A percentile compares a stretch with the other conserved stretches of the same genome.
phyloP scores from a whole-genome alignment of 2,329 filamentous ascomycete species.

The Aspergillus texensis region DNA sequence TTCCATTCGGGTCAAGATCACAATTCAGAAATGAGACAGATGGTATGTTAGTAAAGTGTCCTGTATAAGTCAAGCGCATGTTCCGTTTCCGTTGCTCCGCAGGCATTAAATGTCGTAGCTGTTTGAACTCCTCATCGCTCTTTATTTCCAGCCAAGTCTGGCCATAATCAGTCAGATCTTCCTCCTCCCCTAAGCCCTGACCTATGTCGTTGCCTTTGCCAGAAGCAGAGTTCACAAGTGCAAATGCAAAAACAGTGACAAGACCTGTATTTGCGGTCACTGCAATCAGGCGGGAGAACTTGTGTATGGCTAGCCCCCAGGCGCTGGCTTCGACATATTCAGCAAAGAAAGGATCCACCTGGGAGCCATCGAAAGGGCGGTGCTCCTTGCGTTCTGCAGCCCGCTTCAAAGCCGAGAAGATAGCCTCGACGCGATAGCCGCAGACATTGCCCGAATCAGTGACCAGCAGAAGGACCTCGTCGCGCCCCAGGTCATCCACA shows the following conservation, averaged over 20 bases:
- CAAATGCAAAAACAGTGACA: conserved; percentile 63
- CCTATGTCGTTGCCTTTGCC: conserved; percentile 18
- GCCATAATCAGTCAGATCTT: conserved; percentile 23
- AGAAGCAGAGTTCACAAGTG: conserved; percentile 47
- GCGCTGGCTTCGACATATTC: conserved; percentile 77
- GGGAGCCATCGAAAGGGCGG: conserved; percentile 34
- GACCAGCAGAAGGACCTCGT: conserved; percentile 69
- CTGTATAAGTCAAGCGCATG: conserved; percentile 44
- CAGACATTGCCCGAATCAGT: conserved; percentile 77
- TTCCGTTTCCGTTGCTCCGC: conserved; percentile 43
- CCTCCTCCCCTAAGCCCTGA: conserved; percentile 18
- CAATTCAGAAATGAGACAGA: conserved; percentile 62
- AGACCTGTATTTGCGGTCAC: conserved; percentile 73
- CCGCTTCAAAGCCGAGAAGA: conserved; percentile 49
- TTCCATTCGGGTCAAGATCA: conserved; percentile 56
- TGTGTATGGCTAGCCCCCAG: conserved; percentile 87
- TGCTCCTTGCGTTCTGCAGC: conserved; percentile 19
- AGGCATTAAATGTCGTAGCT: conserved; percentile 33
- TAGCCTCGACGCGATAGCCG: conserved; percentile 65
- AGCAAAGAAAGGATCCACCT: conserved; percentile 64
- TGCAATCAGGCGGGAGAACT: conserved; percentile 79
- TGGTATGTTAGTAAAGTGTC: conserved; percentile 58
- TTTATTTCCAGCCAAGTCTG: conserved; percentile 40
- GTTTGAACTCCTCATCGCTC: conserved; percentile 25
- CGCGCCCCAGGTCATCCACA: conserved; percentile 67